Evolutionary conservation across 768 basidiomycete species (phyloP).

Genomic region (Mycena vulgaris): DNA sequence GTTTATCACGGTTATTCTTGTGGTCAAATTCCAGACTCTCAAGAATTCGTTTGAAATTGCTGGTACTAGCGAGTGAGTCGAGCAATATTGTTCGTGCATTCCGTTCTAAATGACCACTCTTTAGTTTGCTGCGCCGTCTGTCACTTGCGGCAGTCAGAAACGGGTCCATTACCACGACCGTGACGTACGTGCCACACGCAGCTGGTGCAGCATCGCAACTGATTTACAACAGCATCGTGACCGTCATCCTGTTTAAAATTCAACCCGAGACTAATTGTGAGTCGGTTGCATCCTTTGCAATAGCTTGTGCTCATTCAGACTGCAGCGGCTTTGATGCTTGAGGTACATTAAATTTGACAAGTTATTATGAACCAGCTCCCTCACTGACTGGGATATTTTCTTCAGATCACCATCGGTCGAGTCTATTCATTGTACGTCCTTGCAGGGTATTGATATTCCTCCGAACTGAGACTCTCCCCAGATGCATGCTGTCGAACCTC

Average conservation of each 20-base stretch:
- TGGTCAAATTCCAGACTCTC: conserved; percentile 6
- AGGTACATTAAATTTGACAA: background rate
- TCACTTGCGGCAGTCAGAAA: conserved; percentile 13
- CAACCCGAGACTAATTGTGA: conserved; percentile 19
- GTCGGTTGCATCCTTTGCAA: background rate
- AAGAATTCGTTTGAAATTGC: background rate
- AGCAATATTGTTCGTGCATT: no score
- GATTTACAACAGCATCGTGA: conserved; percentile 11
- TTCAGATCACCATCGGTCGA: background rate
- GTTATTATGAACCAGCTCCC: no score
- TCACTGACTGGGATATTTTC: background rate
- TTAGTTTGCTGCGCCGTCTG: conserved; percentile 2
- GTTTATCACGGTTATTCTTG: conserved; percentile 14
- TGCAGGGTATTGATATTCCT: background rate
- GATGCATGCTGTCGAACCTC: background rate
- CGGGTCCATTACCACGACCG: conserved; percentile 4
- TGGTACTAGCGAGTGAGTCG: background rate
- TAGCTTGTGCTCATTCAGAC: background rate
- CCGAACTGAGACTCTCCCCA: background rate
- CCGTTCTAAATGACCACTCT: no score
- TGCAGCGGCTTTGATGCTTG: background rate
- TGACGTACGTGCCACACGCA: background rate
- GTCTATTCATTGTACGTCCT: background rate
- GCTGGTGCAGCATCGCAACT: background rate
- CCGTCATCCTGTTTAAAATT: conserved; percentile 11